Base-by-base conservation (phyloP, 495 filamentous ascomycete genomes). In the Podospora didyma region DNA sequence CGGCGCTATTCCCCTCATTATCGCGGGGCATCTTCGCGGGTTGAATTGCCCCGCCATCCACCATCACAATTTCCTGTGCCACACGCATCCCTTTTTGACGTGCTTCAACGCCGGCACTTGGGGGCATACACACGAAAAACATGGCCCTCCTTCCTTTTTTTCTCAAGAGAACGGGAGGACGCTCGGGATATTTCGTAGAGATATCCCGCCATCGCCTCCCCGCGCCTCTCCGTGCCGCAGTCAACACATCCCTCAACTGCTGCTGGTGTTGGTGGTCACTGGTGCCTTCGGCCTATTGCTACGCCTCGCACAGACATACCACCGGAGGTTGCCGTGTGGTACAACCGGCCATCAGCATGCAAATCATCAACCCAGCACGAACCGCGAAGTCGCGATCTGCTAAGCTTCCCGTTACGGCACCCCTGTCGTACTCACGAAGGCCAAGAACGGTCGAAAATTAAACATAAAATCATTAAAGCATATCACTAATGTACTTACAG, bases 401-500 rank as follows among this genome's bases (percentile, higher is more conserved):
- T 14, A 14, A 42, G 39, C n/a, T 17, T 42, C 5, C 12, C 39
- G 39, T 17, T 17, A 17, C 39, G 5, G 7, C 39, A 5, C 14
- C 39, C n/a, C 14, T 42, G 12, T 7, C 39, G 4, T 42, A 12
- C 14, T 17, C 39, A 42, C n/a, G 39, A 16, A 4, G 4, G 39
- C 10, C 39, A 17, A 14, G 39, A 14, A 14, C 39, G 4, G 12
- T 5, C n/a, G n/a, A 42, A 42, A 42, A 17, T 14, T 7, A 12
- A 14, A 16, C 14, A 42, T 14, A 42, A 17, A 16, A 12, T 14
- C n/a, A 17, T 14, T 42, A 7, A 42, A 7, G 7, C 12, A 17
- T 14, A 7, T 16, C 34, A 7, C 34, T 37, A 16, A 37, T 37
- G 9, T 37, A 16, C 34, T 16, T 45, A n/a, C 35, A 96, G 93